Conservation (phyloP, 176 grass and related monocot species). For the Oryza coarctata region DNA sequence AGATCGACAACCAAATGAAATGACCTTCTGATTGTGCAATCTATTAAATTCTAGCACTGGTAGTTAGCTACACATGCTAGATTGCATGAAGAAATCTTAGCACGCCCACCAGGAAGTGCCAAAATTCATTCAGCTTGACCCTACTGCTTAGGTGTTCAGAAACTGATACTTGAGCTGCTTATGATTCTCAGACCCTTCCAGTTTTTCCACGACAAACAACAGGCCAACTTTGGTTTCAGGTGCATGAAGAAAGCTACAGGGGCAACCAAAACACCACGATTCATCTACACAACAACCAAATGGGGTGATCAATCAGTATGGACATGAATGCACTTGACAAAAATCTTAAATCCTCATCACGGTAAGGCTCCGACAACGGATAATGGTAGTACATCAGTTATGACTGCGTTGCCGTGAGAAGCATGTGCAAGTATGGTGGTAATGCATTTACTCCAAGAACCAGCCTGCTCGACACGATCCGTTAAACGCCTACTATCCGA, state of each 20-base stretch:
- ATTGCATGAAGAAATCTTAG: slow-evolving; percentile 4
- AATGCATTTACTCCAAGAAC: neutral
- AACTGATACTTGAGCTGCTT: slow-evolving; percentile 43
- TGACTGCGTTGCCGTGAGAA: neutral
- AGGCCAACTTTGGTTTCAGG: slow-evolving; percentile 6
- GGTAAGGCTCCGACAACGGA: neutral
- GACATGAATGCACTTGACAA: neutral
- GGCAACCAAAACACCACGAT: neutral
- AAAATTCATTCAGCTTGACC: slow-evolving; percentile 26
- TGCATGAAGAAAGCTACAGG: neutral
- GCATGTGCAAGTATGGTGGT: neutral
- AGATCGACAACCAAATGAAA: slow-evolving; percentile 18
- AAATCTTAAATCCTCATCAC: neutral
- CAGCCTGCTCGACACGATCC: neutral
- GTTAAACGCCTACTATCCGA: neutral
- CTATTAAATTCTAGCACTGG: slow-evolving; percentile 28
- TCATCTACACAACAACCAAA: neutral
- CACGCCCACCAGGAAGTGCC: neutral
- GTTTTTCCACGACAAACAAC: neutral
- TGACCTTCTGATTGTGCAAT: neutral
- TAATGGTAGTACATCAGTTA: neutral
- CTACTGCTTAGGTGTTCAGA: slow-evolving; percentile 49
- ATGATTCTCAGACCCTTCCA: slow-evolving; percentile 28
- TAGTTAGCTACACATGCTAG: slow-evolving; percentile 28
- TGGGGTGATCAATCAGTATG: neutral